Evolutionary conservation across 2,329 filamentous ascomycete species (phyloP).

Genomic region (Rutstroemia sp.): DNA sequence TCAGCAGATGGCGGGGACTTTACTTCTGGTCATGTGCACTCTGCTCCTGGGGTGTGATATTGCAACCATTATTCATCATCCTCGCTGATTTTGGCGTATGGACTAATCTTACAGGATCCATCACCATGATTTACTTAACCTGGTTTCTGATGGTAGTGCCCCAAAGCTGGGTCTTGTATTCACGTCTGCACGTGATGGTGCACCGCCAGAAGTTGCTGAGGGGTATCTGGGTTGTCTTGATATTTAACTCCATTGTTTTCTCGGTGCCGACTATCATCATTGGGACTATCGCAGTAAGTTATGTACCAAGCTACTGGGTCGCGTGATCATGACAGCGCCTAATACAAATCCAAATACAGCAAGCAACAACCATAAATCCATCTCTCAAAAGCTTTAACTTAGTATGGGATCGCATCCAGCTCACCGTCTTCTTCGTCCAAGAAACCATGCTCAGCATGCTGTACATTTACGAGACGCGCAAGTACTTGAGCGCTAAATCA

Average conservation of each 20-base stretch:
- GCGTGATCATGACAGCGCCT: background rate
- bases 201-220: conserved; percentile 38
- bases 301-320: background rate
- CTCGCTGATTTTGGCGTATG: background rate
- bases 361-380: conserved; percentile 1
- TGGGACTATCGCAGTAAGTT: background rate
- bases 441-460: conserved; percentile 39
- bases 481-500: conserved; percentile 3
- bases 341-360: conserved; percentile 33
- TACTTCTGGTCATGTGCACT: conserved; percentile 47
- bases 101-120: background rate
- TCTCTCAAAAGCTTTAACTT: conserved; percentile 31
- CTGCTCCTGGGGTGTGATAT: conserved; percentile 24
- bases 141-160: background rate
- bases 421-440: conserved; percentile 38
- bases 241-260: conserved; percentile 41
- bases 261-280: conserved; percentile 43
- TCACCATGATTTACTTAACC: background rate
- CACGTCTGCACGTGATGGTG: conserved; percentile 46
- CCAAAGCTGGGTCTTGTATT: conserved; percentile 40
- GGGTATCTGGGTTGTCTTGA: conserved; percentile 43
- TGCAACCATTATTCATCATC: background rate
- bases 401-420: conserved; percentile 37
- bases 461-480: conserved; percentile 44
- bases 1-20: conserved; percentile 37